Percentiles rank a stretch among this genome's conserved stretches.
These are phyloP conservation scores for Xylariaceae sp. DNA, from an alignment of 2,329 filamentous ascomycete species.

Conservation along the genomic window DNA sequence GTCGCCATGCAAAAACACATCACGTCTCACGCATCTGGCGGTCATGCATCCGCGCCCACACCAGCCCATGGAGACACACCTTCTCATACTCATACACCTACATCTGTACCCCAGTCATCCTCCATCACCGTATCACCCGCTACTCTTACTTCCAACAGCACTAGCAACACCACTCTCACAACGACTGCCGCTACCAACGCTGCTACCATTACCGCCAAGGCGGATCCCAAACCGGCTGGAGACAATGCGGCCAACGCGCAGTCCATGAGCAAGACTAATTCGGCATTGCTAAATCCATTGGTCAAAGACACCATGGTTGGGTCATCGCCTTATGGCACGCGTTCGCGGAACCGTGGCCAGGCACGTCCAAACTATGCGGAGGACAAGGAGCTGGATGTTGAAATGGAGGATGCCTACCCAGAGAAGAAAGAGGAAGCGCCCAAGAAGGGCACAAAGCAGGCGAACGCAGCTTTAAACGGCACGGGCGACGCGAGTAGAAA, in stretches of 20 bases:
- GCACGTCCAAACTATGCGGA: constrained; percentile 92
- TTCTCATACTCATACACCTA: constrained; percentile 11
- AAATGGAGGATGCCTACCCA: constrained; percentile 65
- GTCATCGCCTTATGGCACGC: constrained; percentile 79
- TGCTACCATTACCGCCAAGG: constrained; percentile 16
- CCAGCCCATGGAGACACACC: constrained; percentile 6
- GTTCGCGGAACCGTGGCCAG: constrained; percentile 81
- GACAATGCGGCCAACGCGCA: constrained; percentile 36
- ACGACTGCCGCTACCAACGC: neutral
- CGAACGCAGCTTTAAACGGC: constrained; percentile 34
- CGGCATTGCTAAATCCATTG: constrained; percentile 41
- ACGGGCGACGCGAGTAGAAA: constrained; percentile 30
- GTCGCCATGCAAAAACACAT: constrained; percentile 29
- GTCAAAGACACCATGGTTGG: constrained; percentile 48
- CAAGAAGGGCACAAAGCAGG: constrained; percentile 52
- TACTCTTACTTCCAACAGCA: neutral
- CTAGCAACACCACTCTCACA: neutral
- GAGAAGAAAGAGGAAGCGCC: constrained; percentile 51
- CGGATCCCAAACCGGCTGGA: constrained; percentile 25
- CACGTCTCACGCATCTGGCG: constrained; percentile 28
- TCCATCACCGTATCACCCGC: constrained; percentile 13
- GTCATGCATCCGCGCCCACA: constrained; percentile 25
- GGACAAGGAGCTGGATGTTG: constrained; percentile 83
- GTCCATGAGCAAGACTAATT: constrained; percentile 45
- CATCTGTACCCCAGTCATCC: constrained; percentile 15